Conservation (phyloP, 306 rosid species). For the Cicer arietinum region DNA sequence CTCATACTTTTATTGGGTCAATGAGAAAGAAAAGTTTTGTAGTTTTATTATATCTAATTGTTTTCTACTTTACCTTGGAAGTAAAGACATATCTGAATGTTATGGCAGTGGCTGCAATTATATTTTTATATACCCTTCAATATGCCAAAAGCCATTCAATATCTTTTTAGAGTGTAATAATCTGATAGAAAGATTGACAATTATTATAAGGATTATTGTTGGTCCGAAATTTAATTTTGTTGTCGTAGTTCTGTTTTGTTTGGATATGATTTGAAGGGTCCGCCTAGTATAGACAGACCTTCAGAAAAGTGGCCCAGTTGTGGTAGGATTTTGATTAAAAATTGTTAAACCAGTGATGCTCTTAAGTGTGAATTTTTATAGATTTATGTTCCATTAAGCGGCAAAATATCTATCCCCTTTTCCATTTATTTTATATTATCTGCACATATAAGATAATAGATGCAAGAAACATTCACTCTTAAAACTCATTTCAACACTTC, state of each 20-base stretch:
- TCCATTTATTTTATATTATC: too few relatives aligned
- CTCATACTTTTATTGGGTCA: conserved; percentile 11
- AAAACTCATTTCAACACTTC: too few relatives aligned
- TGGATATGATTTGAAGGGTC: background rate
- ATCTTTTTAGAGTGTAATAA: background rate
- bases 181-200: background rate
- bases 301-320: too few relatives aligned
- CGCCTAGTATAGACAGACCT: too few relatives aligned
- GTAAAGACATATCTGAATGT: background rate
- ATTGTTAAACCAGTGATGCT: too few relatives aligned
- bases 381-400: too few relatives aligned
- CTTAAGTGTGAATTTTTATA: too few relatives aligned
- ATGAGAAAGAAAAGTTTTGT: conserved; percentile 43
- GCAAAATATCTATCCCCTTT: too few relatives aligned
- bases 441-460: too few relatives aligned
- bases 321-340: too few relatives aligned
- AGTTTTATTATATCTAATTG: conserved; percentile 20
- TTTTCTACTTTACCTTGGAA: conserved; percentile 6
- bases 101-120: background rate
- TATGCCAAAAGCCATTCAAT: background rate
- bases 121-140: conserved; percentile 3
- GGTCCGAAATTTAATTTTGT: background rate
- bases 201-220: background rate
- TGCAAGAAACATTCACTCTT: too few relatives aligned
- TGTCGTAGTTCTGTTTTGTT: background rate